Percentiles rank a stretch among this genome's conserved stretches.
Conservation (phyloP, 164 flowering plant genomes). For the Kingdonia uniflora region DNA sequence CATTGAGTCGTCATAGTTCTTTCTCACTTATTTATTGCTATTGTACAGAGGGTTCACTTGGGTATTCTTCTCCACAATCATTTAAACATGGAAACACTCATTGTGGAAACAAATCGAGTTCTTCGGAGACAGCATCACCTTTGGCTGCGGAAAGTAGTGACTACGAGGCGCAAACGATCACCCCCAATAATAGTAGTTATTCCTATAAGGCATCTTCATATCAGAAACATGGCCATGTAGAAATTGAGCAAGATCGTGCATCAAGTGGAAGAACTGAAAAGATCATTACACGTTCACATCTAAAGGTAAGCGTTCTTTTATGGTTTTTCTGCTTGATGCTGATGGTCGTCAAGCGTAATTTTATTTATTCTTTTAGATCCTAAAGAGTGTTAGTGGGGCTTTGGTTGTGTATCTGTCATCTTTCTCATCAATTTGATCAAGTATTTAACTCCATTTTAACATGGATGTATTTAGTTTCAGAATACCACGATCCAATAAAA, state of each 20-base stretch:
- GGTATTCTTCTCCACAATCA: conserved; percentile 1
- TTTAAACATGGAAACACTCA: conserved; percentile 1
- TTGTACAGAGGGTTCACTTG: conserved; percentile 13
- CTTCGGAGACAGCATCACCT: conserved; percentile 19
- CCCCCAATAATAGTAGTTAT: conserved; percentile 7
- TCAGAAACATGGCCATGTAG: conserved; percentile 8
- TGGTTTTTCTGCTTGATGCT: not conserved
- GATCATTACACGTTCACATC: conserved; percentile 6
- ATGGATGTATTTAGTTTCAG: too few relatives aligned
- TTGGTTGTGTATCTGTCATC: too few relatives aligned
- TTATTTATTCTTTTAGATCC: too few relatives aligned
- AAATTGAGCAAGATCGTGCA: conserved; percentile 12
- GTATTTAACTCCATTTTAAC: too few relatives aligned
- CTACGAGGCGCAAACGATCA: conserved; percentile 9
- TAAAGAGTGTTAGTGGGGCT: too few relatives aligned
- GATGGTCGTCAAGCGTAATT: too few relatives aligned
- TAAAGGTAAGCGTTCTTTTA: conserved; percentile 23
- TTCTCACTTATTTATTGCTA: not conserved
- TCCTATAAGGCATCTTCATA: not conserved
- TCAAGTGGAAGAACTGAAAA: conserved; percentile 12
- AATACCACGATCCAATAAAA: too few relatives aligned
- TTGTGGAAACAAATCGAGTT: conserved; percentile 15
- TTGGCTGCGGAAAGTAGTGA: conserved; percentile 23
- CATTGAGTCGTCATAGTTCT: not conserved
- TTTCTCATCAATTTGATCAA: too few relatives aligned